Conservation (phyloP, 164 flowering plant species). For the Vitis labrusca region DNA sequence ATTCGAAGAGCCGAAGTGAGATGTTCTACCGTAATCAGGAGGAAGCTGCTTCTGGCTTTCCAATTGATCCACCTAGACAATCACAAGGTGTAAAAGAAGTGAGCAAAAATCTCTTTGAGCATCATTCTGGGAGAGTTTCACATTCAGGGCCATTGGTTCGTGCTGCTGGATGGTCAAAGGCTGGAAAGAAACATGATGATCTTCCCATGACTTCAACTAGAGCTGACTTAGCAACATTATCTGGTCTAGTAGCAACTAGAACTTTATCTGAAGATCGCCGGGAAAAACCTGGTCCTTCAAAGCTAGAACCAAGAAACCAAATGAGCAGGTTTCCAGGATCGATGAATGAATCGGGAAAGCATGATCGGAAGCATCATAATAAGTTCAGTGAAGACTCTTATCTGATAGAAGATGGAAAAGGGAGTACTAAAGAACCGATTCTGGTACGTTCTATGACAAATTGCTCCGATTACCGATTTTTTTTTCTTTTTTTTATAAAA, state of each 20-base stretch:
- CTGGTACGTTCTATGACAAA: conserved; percentile 29
- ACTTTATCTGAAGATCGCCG: conserved; percentile 23
- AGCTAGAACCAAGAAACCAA: conserved; percentile 15
- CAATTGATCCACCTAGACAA: conserved; percentile 26
- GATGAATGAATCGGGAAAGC: conserved; percentile 24
- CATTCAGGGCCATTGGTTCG: conserved; percentile 56
- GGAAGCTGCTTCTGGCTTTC: conserved; percentile 31
- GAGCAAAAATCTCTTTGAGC: conserved; percentile 21
- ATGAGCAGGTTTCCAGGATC: conserved; percentile 18
- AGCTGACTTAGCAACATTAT: conserved; percentile 32
- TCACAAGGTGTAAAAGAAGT: conserved; percentile 22
- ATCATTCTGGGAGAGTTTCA: conserved; percentile 25
- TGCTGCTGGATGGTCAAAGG: conserved; percentile 23
- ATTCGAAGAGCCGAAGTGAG: conserved; percentile 29
- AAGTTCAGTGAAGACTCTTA: conserved; percentile 20
- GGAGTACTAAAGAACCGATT: conserved; percentile 19
- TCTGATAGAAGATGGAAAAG: conserved; percentile 22
- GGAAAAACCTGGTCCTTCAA: conserved; percentile 21
- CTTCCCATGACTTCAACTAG: conserved; percentile 7
- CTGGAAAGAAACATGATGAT: conserved; percentile 33
- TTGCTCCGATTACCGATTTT: not conserved
- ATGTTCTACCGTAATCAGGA: conserved; percentile 19
- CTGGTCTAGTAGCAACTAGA: conserved; percentile 42
- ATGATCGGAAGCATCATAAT: conserved; percentile 22
- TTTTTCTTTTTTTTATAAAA: not conserved